Evolutionary conservation across 495 filamentous ascomycete species (phyloP).

Genomic region (Haplographium delicatum): DNA sequence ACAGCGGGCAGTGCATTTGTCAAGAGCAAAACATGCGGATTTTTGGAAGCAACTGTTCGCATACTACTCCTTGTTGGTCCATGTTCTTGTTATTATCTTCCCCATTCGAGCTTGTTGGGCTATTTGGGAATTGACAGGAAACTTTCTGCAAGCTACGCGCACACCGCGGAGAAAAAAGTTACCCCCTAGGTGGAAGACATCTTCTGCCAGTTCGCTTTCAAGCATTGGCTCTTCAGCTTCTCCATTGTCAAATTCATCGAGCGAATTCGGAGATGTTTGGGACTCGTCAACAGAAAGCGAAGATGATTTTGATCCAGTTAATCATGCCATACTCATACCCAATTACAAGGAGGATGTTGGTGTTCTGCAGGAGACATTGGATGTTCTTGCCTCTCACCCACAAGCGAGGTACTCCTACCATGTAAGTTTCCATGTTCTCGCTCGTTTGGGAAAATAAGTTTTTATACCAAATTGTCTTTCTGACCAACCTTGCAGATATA

Average conservation of each 20-base stretch:
- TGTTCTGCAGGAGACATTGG: slow-evolving; percentile 56
- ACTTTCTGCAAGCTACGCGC: background rate
- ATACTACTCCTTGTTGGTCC: slow-evolving; percentile 49
- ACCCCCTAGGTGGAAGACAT: too few species aligned
- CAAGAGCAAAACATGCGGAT: background rate
- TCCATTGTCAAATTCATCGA: background rate
- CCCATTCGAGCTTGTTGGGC: slow-evolving; percentile 51
- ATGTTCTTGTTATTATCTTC: slow-evolving; percentile 47
- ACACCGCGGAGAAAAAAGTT: background rate
- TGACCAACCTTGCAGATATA: slow-evolving; percentile 59
- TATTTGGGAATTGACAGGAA: slow-evolving; percentile 39
- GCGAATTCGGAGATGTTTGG: slow-evolving; percentile 1
- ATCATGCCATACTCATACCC: slow-evolving; percentile 62
- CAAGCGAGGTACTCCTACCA: slow-evolving; percentile 58
- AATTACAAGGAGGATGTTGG: slow-evolving; percentile 66
- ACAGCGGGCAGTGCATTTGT: background rate
- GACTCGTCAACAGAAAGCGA: slow-evolving; percentile 2
- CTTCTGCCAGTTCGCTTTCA: background rate
- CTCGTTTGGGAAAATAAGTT: background rate
- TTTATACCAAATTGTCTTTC: too few species aligned
- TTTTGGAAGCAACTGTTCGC: slow-evolving; percentile 23
- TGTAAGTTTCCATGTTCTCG: slow-evolving; percentile 36
- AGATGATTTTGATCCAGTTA: slow-evolving; percentile 44
- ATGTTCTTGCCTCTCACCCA: slow-evolving; percentile 59
- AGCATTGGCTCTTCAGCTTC: background rate